Percentiles rank a stretch among this genome's conserved stretches.
Evolutionary conservation across 2,329 filamentous ascomycete species (phyloP).

Genomic region (Sclerotiophoma versabilis): DNA sequence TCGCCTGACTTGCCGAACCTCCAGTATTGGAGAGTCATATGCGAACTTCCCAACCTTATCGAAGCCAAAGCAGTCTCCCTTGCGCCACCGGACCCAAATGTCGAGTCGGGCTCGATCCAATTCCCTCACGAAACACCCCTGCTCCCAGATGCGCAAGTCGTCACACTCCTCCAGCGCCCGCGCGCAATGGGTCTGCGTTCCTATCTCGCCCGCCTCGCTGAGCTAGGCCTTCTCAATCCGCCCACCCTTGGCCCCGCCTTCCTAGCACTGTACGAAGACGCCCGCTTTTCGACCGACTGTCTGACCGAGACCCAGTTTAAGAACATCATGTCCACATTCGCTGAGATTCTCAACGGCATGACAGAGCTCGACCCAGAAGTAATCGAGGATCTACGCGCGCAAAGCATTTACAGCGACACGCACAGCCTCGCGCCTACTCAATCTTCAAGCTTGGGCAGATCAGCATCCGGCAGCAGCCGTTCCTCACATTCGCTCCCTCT

Average conservation of each 20-base stretch:
- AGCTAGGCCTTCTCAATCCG: constrained; percentile 68
- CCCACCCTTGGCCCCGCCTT: constrained; percentile 65
- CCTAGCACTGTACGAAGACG: constrained; percentile 78
- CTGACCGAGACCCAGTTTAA: constrained; percentile 76
- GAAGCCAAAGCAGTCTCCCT: constrained; percentile 93
- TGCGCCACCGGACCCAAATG: constrained; percentile 66
- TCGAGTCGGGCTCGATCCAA: constrained; percentile 33
- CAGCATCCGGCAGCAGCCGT: constrained; percentile 15
- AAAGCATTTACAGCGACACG: constrained; percentile 37
- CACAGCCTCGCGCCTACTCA: constrained; percentile 45
- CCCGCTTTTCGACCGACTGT: constrained; percentile 77
- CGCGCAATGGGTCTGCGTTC: constrained; percentile 76
- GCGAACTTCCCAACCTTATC: constrained; percentile 86
- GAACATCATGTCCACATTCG: constrained; percentile 82
- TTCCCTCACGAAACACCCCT: constrained; percentile 38
- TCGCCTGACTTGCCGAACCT: constrained; percentile 77
- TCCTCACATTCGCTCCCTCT: constrained; percentile 35
- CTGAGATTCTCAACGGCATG: constrained; percentile 81
- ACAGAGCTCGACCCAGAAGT: constrained; percentile 64
- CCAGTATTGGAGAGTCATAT: constrained; percentile 82
- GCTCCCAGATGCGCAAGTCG: constrained; percentile 69
- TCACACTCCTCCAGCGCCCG: constrained; percentile 74
- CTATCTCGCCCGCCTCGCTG: constrained; percentile 76
- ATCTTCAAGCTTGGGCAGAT: constrained; percentile 22
- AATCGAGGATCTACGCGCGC: constrained; percentile 54